Evolutionary conservation across 2,329 filamentous ascomycete species (phyloP).

Genomic region (Aspergillus alliaceus): DNA sequence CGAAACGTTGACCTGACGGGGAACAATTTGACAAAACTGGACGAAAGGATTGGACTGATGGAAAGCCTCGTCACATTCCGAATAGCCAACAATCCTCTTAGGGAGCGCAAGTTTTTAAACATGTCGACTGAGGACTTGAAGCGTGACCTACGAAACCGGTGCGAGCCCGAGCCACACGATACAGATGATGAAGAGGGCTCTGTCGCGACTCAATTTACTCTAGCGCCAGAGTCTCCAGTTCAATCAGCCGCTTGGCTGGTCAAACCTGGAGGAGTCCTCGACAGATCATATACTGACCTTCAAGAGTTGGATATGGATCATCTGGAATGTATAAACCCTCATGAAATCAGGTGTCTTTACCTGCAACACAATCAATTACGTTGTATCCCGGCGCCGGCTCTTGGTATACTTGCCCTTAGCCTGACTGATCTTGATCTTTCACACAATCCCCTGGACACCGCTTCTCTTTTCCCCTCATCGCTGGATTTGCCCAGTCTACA

Average conservation of each 20-base stretch:
- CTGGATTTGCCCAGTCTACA: conserved; percentile 72
- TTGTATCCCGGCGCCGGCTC: conserved; percentile 63
- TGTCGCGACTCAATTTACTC: conserved; percentile 42
- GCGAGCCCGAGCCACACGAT: conserved; percentile 52
- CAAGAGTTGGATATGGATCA: conserved; percentile 53
- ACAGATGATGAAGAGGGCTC: conserved; percentile 41
- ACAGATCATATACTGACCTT: conserved; percentile 68
- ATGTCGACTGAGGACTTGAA: conserved; percentile 82
- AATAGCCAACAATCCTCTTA: conserved; percentile 83
- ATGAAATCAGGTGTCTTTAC: conserved; percentile 59
- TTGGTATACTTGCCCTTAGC: conserved; percentile 70
- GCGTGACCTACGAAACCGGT: conserved; percentile 64
- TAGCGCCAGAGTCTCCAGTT: conserved; percentile 45
- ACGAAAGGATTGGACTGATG: conserved; percentile 78
- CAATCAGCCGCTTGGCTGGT: conserved; percentile 35
- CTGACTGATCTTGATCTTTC: conserved; percentile 72
- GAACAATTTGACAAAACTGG: conserved; percentile 77
- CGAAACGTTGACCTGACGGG: conserved; percentile 79
- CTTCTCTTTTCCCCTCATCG: conserved; percentile 64
- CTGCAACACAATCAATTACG: conserved; percentile 77
- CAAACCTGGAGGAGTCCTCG: conserved; percentile 54
- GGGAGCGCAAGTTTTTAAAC: conserved; percentile 81
- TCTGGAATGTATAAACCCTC: conserved; percentile 44
- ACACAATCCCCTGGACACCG: conserved; percentile 68
- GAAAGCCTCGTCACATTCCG: conserved; percentile 71